Base-by-base conservation (phyloP, 2,329 filamentous ascomycete genomes). In the Diaporthe citri region DNA sequence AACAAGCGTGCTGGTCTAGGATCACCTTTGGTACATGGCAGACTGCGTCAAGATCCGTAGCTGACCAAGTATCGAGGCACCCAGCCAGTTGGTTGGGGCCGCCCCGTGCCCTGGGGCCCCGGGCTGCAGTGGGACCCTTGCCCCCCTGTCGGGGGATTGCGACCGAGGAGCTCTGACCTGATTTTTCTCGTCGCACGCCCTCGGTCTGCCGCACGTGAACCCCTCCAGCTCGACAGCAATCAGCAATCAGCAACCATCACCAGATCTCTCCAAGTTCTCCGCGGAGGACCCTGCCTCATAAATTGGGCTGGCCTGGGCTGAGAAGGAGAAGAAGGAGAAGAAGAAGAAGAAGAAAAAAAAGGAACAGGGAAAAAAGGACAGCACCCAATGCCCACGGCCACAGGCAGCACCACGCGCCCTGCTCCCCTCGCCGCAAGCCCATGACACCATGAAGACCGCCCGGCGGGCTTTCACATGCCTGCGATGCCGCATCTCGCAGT, bases 381-480 rank as follows among this genome's bases (percentile, higher is more conserved):
- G 9, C 13, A 17, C 52, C 25, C 31, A 60, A 60, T 60, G 57
- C 57, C n/a, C 36, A 60, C 34, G 36, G 57, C 22, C 12, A 41
- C 57, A 25, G 15, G 22, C 34, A 60, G 57, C 10, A 57, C 2
- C 34, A 25, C 57, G 31, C n/a, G 8, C 52, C 52, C 52, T 34
- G 52, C 15, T 34, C 52, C 6, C 28, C 28, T 60, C 34, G 56
- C 34, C 34, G 20, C 56, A 22, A 60, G 56, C 56, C 34, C 56
- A 60, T 66, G 46, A 48, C 73, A 75, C 51, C 28, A 77, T 77
- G 76, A 76, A 67, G 73, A 66, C 71, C 48, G 48, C 69, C 55
- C 72, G 66, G 13, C 71, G 74, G 25, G 72, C 72, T 13, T 75
- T 78, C 73, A 76, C 74, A 60, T 76, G 77, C 71, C 66, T 75